Evolutionary conservation across 106 monocot species (phyloP), one percentile per base, ranked within the genome.

Genomic region (Allium cepa): DNA sequence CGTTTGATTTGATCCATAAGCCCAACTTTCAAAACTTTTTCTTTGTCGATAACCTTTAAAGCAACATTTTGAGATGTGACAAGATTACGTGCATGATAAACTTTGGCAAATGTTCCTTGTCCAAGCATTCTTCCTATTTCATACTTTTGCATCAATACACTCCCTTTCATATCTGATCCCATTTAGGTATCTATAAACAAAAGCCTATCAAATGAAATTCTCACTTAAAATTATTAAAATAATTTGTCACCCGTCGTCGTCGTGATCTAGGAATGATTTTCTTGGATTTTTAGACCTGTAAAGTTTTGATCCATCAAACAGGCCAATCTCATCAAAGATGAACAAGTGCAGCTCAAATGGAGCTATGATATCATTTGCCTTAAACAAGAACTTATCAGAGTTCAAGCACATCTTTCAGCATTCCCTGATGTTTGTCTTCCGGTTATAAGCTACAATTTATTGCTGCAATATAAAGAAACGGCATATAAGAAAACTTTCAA

Each of bases 351-450:
- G 66, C 61, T 71, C 48, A 50, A 27, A 62, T 61, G 59, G 60
- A 75, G 56, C 71, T 15, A 62, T 50, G 49, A 56, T 28, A 22
- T 56, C 51, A 49, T 75, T 71, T 46, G 66, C 46, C 68, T 81
- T 70, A 13, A 67, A 52, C 67, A 76, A 76, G 15, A 69, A 81
- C 46, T 57, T 76, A 57, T 51, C 45, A 10, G 62, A 75, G 60
- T 62, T n/a, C 55, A 76, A 49, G 50, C 80, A 81, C 80, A 81
- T 81, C 80, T 81, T 76, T 76, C 80, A 68, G 80, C 80, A 81
- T 81, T 76, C 80, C 76, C 68, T 58, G 65, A 8, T 59, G 58
- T 60, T 79, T 79, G 64, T 50, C 57, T 51, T 70, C 65, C 71
- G 67, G 61, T 60, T 67, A 47, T 53, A n/a, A 47, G 12, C 36